Evolutionary conservation across 164 flowering plant species (phyloP), one percentile per base, ranked within the genome.

Genomic region (Vitis riparia): DNA sequence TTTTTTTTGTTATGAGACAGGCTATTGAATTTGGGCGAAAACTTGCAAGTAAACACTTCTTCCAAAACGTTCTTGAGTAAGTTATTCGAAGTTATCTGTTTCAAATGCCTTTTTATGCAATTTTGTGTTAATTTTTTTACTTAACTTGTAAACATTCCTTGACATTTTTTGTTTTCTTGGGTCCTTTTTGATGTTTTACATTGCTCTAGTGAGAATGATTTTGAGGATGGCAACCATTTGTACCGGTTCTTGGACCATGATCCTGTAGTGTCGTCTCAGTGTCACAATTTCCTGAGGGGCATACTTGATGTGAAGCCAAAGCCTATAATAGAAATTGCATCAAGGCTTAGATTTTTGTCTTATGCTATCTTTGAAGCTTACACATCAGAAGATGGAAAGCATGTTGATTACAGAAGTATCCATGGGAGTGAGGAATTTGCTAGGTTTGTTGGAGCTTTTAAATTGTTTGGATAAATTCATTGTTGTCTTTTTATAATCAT

Each of bases 371-470:
- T 83, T 64, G 95, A 93, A 78, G 92, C 95, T 51, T 91, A 91
- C 78, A 73, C 85, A 47, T 87, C 97, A 16, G 87, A 79, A 69
- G 95, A 88, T 84, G 91, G 98, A 71, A 83, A 74, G 68, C 95
- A 86, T 78, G 89, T 93, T 58, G 97, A 91, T 65, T 93, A 93
- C 73, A 85, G 84, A 79, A 89, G 85, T 67, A 88, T 93, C 69
- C 90, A 85, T 69, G 86, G 89, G 47, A 89, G 92, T 76, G 98
- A 93, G 83, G 98, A 93, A 79, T 93, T 89, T 78, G 92, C 91
- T 64, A 91, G 98, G 98, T 93, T 66, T 61, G 82, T 81, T 72
- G 7, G 50, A 9, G 49, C 5, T 17, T 67, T 59, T 61, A 15
- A 23, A 9, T 48, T 32, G 60, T 61, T 11, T 9, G 15, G 30